phyloP scores from a whole-genome alignment of 2,329 filamentous ascomycete species.

The Falciphora oryzae region DNA sequence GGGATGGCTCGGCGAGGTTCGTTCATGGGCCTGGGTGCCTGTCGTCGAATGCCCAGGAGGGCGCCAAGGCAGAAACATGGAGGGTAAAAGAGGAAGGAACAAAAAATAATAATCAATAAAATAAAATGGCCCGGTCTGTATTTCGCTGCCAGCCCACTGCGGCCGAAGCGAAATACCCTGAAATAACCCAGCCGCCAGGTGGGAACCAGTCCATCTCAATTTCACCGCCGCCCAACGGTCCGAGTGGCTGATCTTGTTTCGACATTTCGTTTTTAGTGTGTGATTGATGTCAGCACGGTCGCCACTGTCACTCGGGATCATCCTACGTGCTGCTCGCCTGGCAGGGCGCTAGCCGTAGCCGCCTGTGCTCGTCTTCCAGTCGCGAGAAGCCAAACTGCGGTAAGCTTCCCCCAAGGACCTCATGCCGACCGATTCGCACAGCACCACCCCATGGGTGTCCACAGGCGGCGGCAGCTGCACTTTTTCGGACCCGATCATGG shows the following conservation, averaged over 20 bases:
- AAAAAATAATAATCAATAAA: background rate
- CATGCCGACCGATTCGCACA: too few species aligned
- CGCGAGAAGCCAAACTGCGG: too few species aligned
- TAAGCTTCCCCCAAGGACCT: too few species aligned
- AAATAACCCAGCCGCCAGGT: background rate
- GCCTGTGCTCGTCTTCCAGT: too few species aligned
- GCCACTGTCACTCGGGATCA: background rate
- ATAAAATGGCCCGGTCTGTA: background rate
- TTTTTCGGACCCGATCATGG: too few species aligned
- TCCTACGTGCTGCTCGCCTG: background rate
- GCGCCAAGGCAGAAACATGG: too few species aligned
- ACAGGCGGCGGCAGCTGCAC: too few species aligned
- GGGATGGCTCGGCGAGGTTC: too few species aligned
- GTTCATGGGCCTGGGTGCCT: too few species aligned
- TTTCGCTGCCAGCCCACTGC: too few species aligned
- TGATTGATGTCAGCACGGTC: background rate
- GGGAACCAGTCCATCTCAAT: background rate
- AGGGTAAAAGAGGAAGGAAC: background rate
- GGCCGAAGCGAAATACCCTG: background rate
- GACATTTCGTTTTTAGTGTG: background rate
- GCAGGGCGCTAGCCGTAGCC: too few species aligned
- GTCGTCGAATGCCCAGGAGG: background rate
- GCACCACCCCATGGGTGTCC: too few species aligned
- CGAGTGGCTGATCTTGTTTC: background rate
- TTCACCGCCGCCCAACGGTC: background rate